A percentile compares a stretch with the other conserved stretches of the same genome.
phyloP scores from a whole-genome alignment of 768 basidiomycete species.

The Mycena chlorophos region DNA sequence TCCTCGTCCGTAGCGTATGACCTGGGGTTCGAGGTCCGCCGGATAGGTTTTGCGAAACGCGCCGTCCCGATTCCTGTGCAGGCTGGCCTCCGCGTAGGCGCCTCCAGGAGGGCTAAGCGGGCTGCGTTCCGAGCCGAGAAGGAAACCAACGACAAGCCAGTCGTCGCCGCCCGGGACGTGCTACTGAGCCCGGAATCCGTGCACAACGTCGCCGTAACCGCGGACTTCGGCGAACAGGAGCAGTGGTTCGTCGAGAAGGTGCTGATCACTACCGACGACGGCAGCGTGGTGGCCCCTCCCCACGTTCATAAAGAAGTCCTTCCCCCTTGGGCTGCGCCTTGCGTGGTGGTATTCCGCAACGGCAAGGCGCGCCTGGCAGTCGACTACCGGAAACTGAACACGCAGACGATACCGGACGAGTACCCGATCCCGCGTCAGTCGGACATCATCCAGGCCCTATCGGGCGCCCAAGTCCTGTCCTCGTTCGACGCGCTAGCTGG shows the following conservation, averaged over 20 bases:
- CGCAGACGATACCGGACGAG: too few relatives aligned
- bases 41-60: background rate
- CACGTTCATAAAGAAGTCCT: too few relatives aligned
- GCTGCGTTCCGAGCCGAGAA: background rate
- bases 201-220: background rate
- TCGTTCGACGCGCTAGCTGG: constrained; percentile 28
- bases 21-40: constrained; percentile 7
- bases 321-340: too few relatives aligned
- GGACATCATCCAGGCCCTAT: constrained; percentile 25
- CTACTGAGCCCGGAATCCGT: background rate
- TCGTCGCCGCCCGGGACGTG: background rate
- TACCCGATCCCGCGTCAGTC: constrained; percentile 26
- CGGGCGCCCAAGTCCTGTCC: constrained; percentile 18
- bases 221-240: background rate
- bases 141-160: background rate
- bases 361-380: too few relatives aligned
- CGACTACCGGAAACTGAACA: too few relatives aligned
- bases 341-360: too few relatives aligned
- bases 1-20: constrained; percentile 5
- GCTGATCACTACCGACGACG: too few relatives aligned
- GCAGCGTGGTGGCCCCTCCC: too few relatives aligned
- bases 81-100: background rate
- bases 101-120: background rate
- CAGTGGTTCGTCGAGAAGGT: constrained; percentile 23
- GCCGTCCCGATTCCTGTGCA: background rate